phyloP scores from a whole-genome alignment of 1,284 basidiomycete genomes.

The Fomitopsis pinicola region DNA sequence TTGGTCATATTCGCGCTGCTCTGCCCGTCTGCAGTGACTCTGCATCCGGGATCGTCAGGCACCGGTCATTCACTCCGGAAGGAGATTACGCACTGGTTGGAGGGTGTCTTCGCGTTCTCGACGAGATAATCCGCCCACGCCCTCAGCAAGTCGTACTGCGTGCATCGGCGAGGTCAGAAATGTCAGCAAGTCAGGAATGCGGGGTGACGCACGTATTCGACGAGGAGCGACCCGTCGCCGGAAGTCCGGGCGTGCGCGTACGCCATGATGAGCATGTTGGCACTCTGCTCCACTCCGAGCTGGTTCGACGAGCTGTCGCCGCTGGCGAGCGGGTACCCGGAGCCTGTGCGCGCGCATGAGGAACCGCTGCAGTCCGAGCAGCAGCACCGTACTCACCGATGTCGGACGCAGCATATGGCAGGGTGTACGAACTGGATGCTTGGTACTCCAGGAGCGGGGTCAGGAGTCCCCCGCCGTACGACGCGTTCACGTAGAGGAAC shows the following conservation, averaged over 20 bases:
- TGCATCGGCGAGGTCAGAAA: neutral
- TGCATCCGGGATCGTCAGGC: constrained; percentile 36
- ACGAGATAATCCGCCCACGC: constrained; percentile 71
- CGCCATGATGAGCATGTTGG: constrained; percentile 75
- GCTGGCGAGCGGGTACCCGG: constrained; percentile 12
- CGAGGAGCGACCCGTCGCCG: constrained; percentile 47
- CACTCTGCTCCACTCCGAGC: constrained; percentile 42
- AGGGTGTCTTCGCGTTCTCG: constrained; percentile 50
- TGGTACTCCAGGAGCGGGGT: constrained; percentile 43
- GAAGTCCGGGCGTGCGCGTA: constrained; percentile 61
- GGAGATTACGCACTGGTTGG: constrained; percentile 37
- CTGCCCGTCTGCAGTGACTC: constrained; percentile 51
- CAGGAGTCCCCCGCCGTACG: constrained; percentile 35
- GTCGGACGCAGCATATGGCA: constrained; percentile 36
- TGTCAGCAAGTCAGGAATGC: neutral
- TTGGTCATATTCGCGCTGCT: constrained; percentile 63
- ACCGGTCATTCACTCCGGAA: neutral
- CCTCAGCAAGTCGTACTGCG: constrained; percentile 48
- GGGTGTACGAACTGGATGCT: constrained; percentile 19
- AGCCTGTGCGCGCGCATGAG: constrained; percentile 2
- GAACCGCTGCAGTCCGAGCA: neutral
- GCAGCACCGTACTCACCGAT: constrained; percentile 27
- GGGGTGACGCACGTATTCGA: constrained; percentile 40
- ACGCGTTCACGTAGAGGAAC: constrained; percentile 42
- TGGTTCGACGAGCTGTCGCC: constrained; percentile 6